These are phyloP conservation scores for Alternaria sp. DNA, from an alignment of 2,329 filamentous ascomycete species.

Conservation along the genomic window DNA sequence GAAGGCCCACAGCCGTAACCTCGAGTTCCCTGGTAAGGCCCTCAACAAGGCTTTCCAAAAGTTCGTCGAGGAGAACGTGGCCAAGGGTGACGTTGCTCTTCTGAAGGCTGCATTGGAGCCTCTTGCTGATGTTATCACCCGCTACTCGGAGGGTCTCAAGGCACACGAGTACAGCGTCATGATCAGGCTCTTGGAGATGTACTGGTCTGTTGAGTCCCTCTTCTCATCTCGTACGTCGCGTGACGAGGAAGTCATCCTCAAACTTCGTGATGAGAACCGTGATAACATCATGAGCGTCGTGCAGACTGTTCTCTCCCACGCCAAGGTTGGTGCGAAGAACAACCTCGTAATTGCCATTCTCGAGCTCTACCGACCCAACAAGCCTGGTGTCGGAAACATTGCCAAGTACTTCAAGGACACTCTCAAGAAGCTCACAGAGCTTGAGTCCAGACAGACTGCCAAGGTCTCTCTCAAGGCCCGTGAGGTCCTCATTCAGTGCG, in stretches of 20 bases:
- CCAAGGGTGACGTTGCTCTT: slow-evolving; percentile 73
- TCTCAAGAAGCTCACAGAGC: slow-evolving; percentile 86
- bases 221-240: slow-evolving; percentile 86
- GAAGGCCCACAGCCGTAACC: slow-evolving; percentile 75
- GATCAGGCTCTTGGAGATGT: slow-evolving; percentile 78
- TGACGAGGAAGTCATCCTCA: slow-evolving; percentile 92
- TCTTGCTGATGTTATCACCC: slow-evolving; percentile 77
- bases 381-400: slow-evolving; percentile 86
- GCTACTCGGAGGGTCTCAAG: slow-evolving; percentile 89
- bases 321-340: slow-evolving; percentile 91
- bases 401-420: slow-evolving; percentile 85
- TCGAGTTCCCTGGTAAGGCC: slow-evolving; percentile 91
- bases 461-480: slow-evolving; percentile 98
- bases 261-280: slow-evolving; percentile 94
- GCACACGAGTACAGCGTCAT: slow-evolving; percentile 87
- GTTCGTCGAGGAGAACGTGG: slow-evolving; percentile 87
- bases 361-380: slow-evolving; percentile 94
- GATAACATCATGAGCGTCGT: slow-evolving; percentile 87
- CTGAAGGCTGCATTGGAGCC: slow-evolving; percentile 78
- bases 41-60: slow-evolving; percentile 83
- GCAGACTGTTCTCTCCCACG: slow-evolving; percentile 90
- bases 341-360: slow-evolving; percentile 90
- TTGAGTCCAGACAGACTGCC: slow-evolving; percentile 84
- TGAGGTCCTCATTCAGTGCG: slow-evolving; percentile 96
- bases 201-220: slow-evolving; percentile 82